Percentiles rank a stretch among this genome's conserved stretches.
These are phyloP conservation scores for Phalaenopsis aphrodite DNA, from an alignment of 106 monocot species.

Conservation along the genomic window DNA sequence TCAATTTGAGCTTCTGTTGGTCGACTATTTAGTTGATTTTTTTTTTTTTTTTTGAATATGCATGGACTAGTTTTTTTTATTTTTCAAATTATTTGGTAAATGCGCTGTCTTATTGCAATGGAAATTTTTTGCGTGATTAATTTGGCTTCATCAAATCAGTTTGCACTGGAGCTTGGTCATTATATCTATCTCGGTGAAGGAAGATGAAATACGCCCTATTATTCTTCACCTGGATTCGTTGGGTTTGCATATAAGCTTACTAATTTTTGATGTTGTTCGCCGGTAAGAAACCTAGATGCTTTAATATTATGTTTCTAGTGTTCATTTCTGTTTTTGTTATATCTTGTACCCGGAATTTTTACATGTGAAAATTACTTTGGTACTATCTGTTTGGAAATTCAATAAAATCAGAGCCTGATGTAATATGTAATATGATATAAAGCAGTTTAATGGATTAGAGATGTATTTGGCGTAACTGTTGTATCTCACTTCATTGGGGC, in stretches of 20 bases:
- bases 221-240: constrained; percentile 95
- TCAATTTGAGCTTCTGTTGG: not conserved
- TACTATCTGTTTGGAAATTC: not conserved
- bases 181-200: constrained; percentile 75
- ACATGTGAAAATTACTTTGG: not conserved
- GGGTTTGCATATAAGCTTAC: constrained; percentile 49
- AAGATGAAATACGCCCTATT: constrained; percentile 75
- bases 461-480: not conserved
- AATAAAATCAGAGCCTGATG: not conserved
- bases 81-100: not conserved
- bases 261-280: constrained; percentile 42
- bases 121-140: not conserved
- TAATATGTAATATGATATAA: not conserved
- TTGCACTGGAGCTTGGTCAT: constrained; percentile 95
- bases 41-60: not conserved
- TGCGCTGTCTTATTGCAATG: not conserved
- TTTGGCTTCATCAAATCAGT: constrained; percentile 27
- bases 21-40: not conserved
- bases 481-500: not conserved
- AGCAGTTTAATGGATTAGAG: not conserved
- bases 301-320: not conserved
- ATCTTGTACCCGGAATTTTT: not conserved
- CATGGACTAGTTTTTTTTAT: constrained; percentile 1
- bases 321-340: not conserved
- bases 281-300: constrained; percentile 7